Base-by-base conservation (phyloP, 164 flowering plant genomes). In the Paratinospora sagittata region DNA sequence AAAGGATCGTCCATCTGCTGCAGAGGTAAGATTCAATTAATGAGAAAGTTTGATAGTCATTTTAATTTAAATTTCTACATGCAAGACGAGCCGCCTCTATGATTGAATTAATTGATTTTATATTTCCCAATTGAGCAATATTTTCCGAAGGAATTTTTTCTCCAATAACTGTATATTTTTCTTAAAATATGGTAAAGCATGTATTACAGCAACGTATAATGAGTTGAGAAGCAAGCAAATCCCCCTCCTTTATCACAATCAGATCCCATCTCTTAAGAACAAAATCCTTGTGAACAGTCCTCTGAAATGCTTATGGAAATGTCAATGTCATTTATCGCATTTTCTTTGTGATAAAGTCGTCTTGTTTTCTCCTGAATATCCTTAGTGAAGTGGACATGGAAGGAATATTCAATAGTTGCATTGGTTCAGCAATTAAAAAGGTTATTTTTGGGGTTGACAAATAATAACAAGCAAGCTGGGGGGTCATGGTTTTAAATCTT, bases 1-100 rank as follows among this genome's bases (percentile, higher is more conserved):
- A 60, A 87, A 84, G 82, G 88, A 93, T 78, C 95, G 99, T 27
- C 92, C 90, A 34, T 78, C 97, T 75, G 99, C 99, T 71, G 97
- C 89, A 84, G 95, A 90, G 87, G 88, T 96, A 74, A 81, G 77
- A 36, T 70, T 74, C 70, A 26, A 68, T 27, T 65, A 57, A n/a
- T 55, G 60, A 55, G 60, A 55, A 17, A 17, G 17, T 47, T n/a
- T 19, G 8, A 55, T 23, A 4, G 9, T 19, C 7, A 55, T 3
- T 55, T 2, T 2, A 13, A n/a, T 41, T 41, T 41, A n/a, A n/a
- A 55, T 55, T 4, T 55, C 60, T 55, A 6, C 21, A 55, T 55
- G 60, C 8, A 55, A 55, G 14, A 43, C 7, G 47, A 43, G 47
- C 47, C 12, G 14, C 14, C 47, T 9, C 14, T 43, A 43, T 10